Evolutionary conservation across 768 basidiomycete genomes (phyloP).

Genomic region (Termitomyces sp.): DNA sequence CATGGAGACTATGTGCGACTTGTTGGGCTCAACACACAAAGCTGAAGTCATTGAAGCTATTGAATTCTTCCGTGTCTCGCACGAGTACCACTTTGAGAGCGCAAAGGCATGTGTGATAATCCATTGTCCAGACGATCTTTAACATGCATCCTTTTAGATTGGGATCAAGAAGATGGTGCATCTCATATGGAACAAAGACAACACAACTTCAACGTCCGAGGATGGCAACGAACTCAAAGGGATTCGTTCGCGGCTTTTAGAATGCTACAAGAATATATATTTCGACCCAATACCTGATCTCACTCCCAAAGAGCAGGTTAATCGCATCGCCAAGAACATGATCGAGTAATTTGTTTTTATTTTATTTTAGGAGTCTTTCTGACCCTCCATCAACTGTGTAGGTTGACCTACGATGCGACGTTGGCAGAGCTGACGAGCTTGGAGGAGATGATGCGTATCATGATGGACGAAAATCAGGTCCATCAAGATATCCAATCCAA

Average conservation of each 20-base stretch:
- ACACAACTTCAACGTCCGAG: constrained; percentile 64
- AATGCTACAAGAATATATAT: constrained; percentile 84
- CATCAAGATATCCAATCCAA: constrained; percentile 83
- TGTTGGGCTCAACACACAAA: constrained; percentile 86
- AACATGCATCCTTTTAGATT: constrained; percentile 36
- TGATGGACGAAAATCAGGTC: constrained; percentile 89
- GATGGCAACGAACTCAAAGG: constrained; percentile 78
- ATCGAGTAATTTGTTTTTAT: constrained; percentile 71
- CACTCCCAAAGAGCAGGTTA: constrained; percentile 80
- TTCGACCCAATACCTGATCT: constrained; percentile 79
- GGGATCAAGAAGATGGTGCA: constrained; percentile 97
- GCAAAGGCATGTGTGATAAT: constrained; percentile 51
- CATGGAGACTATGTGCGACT: constrained; percentile 66
- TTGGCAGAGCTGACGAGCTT: constrained; percentile 93
- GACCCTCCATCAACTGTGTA: constrained; percentile 24
- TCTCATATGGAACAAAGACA: constrained; percentile 96
- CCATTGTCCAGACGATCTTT: background rate
- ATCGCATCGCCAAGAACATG: constrained; percentile 93
- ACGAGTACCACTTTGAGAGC: constrained; percentile 75
- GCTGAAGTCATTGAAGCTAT: constrained; percentile 81
- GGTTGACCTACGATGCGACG: constrained; percentile 87
- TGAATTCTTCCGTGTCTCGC: constrained; percentile 83
- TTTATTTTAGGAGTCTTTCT: background rate
- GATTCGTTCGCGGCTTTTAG: constrained; percentile 80
- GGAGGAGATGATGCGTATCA: constrained; percentile 94